Conservation (phyloP, 441 rosid genomes). For the Macaranga tanarius region DNA sequence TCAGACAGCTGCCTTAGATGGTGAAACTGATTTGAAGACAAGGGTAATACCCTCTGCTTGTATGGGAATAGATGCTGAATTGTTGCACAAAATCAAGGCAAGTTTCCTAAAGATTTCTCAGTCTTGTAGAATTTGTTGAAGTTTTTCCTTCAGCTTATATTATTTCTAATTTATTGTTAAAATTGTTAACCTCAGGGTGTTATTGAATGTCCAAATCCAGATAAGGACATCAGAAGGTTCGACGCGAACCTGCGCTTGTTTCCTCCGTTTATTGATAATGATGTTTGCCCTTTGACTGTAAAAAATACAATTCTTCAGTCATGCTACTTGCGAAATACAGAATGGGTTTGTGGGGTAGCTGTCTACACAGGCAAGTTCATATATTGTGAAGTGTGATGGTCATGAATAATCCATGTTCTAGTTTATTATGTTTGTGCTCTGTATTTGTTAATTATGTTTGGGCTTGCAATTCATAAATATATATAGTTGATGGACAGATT, state of each 20-base stretch:
- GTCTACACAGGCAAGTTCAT: constrained; percentile 78
- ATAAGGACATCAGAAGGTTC: constrained; percentile 95
- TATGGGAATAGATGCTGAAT: constrained; percentile 83
- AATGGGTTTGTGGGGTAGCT: constrained; percentile 99
- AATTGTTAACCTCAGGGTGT: constrained; percentile 66
- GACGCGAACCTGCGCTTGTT: constrained; percentile 95
- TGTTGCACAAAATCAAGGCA: constrained; percentile 94
- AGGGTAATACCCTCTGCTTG: constrained; percentile 90
- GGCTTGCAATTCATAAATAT: neutral
- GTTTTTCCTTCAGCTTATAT: constrained; percentile 1
- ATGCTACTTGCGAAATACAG: constrained; percentile 95
- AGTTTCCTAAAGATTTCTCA: constrained; percentile 24
- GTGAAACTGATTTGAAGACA: constrained; percentile 97
- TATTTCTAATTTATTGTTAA: constrained; percentile 11
- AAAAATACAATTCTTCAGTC: constrained; percentile 96
- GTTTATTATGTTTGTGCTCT: constrained; percentile 10
- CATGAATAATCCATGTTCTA: constrained; percentile 16
- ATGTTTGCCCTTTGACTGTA: constrained; percentile 87
- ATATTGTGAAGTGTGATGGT: constrained; percentile 8
- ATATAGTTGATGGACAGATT: neutral
- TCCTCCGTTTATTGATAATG: constrained; percentile 97
- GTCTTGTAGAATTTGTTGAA: constrained; percentile 1
- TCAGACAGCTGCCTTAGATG: constrained; percentile 96
- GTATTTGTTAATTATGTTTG: neutral
- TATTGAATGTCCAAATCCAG: constrained; percentile 93